These are phyloP conservation scores for Hypoxylon sp. DNA, from an alignment of 2,329 filamentous ascomycete species.

Conservation along the genomic window DNA sequence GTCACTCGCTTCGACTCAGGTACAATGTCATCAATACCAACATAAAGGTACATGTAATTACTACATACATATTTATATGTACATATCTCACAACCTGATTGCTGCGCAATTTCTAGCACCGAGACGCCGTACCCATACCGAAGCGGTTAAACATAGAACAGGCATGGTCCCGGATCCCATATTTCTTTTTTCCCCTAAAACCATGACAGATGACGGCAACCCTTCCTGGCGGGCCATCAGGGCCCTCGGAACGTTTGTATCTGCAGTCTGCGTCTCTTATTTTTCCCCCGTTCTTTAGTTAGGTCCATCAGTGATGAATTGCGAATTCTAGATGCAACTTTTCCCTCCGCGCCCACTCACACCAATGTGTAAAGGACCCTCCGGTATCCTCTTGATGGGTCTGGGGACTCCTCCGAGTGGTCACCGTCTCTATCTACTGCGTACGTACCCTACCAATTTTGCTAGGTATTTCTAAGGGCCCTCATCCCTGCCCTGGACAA, in stretches of 20 bases:
- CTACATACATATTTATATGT: conserved; percentile 8
- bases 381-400: conserved; percentile 43
- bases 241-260: conserved; percentile 32
- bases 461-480: conserved; percentile 49
- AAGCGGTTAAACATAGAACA: conserved; percentile 53
- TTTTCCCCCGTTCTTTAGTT: conserved; percentile 21
- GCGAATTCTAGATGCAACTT: conserved; percentile 44
- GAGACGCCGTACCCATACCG: conserved; percentile 48
- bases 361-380: conserved; percentile 41
- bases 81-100: conserved; percentile 31
- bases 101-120: conserved; percentile 43
- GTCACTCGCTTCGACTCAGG: conserved; percentile 42
- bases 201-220: conserved; percentile 20
- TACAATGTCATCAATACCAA: conserved; percentile 37
- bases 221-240: conserved; percentile 35
- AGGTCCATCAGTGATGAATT: conserved; percentile 30
- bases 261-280: conserved; percentile 13
- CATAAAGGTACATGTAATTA: conserved; percentile 4
- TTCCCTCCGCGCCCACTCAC: conserved; percentile 38
- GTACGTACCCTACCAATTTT: conserved; percentile 48
- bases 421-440: conserved; percentile 43
- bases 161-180: conserved; percentile 48
- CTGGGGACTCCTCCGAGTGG: conserved; percentile 46
- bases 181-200: conserved; percentile 27
- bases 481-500: conserved; percentile 51